Evolutionary conservation across 208 protist genomes (phyloP).

Genomic region (Angomonas ambiguus): DNA sequence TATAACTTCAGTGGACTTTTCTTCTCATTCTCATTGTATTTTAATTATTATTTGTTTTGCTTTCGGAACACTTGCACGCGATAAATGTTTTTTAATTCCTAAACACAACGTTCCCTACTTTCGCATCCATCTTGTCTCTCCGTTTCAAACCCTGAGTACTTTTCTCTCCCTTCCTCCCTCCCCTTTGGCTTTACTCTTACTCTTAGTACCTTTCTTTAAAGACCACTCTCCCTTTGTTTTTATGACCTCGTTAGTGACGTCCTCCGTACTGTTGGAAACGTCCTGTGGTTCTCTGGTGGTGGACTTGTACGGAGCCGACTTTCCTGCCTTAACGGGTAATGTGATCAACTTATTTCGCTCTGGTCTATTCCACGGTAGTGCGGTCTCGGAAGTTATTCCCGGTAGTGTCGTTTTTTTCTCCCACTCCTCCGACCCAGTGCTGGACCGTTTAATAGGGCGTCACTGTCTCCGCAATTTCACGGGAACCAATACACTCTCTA

Average conservation of each 20-base stretch:
- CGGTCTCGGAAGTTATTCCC: conserved; percentile 56
- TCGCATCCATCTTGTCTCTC: background rate
- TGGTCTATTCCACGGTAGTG: conserved; percentile 61
- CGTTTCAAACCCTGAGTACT: background rate
- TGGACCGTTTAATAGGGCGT: background rate
- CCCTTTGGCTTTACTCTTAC: no score
- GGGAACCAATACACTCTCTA: background rate
- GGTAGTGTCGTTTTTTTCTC: conserved; percentile 67
- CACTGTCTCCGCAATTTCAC: background rate
- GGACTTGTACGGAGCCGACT: conserved; percentile 67
- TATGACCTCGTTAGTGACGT: background rate
- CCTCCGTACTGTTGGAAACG: conserved; percentile 57
- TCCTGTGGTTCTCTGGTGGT: conserved; percentile 53
- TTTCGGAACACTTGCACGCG: background rate
- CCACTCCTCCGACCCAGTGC: conserved; percentile 17
- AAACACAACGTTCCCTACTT: no score
- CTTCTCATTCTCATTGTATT: background rate
- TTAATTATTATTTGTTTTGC: no score
- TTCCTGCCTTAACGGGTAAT: conserved; percentile 45
- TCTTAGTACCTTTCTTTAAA: no score
- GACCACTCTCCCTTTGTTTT: no score
- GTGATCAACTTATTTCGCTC: conserved; percentile 64
- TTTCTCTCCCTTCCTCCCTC: background rate
- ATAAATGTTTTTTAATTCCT: no score
- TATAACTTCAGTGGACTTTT: no score